phyloP scores from a whole-genome alignment of 139 green algal genomes.

The Mychonastes homosphaera region DNA sequence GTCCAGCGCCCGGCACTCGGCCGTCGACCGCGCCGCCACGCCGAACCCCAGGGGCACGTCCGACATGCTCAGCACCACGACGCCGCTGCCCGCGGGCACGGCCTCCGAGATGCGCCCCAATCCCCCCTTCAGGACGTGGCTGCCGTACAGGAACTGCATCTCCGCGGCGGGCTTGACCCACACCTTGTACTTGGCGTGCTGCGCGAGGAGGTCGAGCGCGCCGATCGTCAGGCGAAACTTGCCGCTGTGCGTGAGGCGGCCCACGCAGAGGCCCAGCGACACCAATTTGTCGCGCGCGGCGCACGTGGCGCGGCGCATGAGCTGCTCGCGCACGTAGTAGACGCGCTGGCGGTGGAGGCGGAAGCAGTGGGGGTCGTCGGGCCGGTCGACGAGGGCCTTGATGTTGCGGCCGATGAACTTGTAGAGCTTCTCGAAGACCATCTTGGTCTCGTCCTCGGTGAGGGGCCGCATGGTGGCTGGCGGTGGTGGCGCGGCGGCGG shows the following conservation, averaged over 20 bases:
- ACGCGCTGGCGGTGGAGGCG: constrained; percentile 87
- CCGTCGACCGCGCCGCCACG: constrained; percentile 77
- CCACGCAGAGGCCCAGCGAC: constrained; percentile 79
- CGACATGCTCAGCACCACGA: constrained; percentile 69
- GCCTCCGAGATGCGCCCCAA: constrained; percentile 94
- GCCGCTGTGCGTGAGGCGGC: constrained; percentile 91
- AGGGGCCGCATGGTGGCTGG: neutral
- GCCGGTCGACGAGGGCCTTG: constrained; percentile 75
- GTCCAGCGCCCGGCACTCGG: constrained; percentile 83
- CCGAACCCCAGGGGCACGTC: constrained; percentile 97
- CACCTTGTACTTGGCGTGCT: constrained; percentile 96
- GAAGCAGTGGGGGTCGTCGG: constrained; percentile 75
- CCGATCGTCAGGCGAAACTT: constrained; percentile 93
- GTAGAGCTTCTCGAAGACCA: constrained; percentile 97
- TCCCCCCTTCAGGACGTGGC: constrained; percentile 94
- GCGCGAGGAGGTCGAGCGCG: constrained; percentile 75
- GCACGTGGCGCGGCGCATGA: constrained; percentile 83
- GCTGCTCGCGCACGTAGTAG: constrained; percentile 89
- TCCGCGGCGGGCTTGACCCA: constrained; percentile 96
- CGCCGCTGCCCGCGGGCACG: constrained; percentile 78
- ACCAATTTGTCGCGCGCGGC: constrained; percentile 84
- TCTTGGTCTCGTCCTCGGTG: constrained; percentile 80
- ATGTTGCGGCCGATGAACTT: constrained; percentile 98
- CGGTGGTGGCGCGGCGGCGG: neutral
- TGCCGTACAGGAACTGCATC: constrained; percentile 98